Conservation (phyloP, 768 basidiomycete genomes). For the Zangia roseola region DNA sequence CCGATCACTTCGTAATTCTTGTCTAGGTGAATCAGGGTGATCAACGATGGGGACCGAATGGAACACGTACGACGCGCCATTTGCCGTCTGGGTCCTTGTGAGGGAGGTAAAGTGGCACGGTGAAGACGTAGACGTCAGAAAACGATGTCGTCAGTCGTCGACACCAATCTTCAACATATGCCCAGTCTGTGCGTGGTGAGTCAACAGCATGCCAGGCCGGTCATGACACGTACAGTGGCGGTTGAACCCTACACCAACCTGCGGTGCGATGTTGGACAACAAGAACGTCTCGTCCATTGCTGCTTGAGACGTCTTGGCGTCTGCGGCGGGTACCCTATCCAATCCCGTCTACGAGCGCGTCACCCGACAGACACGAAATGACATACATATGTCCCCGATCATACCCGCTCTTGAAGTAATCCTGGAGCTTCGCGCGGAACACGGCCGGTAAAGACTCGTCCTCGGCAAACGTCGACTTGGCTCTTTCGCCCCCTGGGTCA, state of each 20-base stretch:
- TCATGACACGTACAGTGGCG: slow-evolving; percentile 71
- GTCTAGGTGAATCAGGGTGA: neutral
- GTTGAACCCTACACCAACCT: slow-evolving; percentile 97
- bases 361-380: neutral
- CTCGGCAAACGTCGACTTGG: slow-evolving; percentile 78
- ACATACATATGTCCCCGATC: slow-evolving; percentile 95
- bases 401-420: slow-evolving; percentile 92
- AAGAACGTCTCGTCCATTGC: slow-evolving; percentile 98
- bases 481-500: slow-evolving; percentile 59
- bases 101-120: slow-evolving; percentile 94
- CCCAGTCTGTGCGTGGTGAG: slow-evolving; percentile 71
- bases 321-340: slow-evolving; percentile 90
- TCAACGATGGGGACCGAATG: neutral
- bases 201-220: neutral
- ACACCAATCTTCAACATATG: slow-evolving; percentile 95
- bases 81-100: slow-evolving; percentile 84
- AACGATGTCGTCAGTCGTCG: slow-evolving; percentile 83
- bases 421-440: slow-evolving; percentile 82
- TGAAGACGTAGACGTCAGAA: slow-evolving; percentile 96
- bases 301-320: slow-evolving; percentile 86
- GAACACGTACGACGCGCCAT: slow-evolving; percentile 81
- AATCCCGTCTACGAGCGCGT: neutral
- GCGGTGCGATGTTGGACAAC: slow-evolving; percentile 94
- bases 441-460: slow-evolving; percentile 71
- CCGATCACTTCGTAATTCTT: slow-evolving; percentile 96